These are phyloP conservation scores for Colletotrichum sp. DNA, from an alignment of 2,329 filamentous ascomycete genomes.

Conservation along the genomic window DNA sequence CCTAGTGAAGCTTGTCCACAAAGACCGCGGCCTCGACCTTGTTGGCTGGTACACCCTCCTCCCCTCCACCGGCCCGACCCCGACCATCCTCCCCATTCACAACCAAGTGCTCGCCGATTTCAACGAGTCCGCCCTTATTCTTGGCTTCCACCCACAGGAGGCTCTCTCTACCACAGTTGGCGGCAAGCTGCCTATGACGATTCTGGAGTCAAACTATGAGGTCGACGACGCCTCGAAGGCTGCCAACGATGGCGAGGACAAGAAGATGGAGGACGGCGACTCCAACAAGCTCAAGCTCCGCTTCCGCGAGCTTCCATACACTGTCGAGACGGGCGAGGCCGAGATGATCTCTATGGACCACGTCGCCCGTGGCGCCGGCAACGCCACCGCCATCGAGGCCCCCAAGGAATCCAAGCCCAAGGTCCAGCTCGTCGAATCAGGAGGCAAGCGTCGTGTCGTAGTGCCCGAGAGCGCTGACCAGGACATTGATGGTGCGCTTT, in stretches of 20 bases:
- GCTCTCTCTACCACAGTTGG: constrained; percentile 62
- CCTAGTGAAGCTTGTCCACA: constrained; percentile 87
- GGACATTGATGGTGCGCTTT: constrained; percentile 46
- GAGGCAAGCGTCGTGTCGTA: constrained; percentile 50
- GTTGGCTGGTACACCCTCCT: constrained; percentile 93
- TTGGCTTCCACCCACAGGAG: constrained; percentile 81
- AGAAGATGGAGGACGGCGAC: constrained; percentile 73
- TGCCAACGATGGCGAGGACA: constrained; percentile 63
- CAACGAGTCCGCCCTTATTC: constrained; percentile 86
- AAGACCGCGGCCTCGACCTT: constrained; percentile 79
- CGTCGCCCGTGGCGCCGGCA: constrained; percentile 83
- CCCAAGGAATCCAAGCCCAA: constrained; percentile 46
- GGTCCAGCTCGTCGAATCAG: constrained; percentile 48
- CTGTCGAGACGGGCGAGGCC: constrained; percentile 90
- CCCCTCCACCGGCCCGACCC: constrained; percentile 73
- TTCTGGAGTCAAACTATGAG: constrained; percentile 87
- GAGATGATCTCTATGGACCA: constrained; percentile 99
- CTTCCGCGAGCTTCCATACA: constrained; percentile 85
- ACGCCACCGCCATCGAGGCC: constrained; percentile 67
- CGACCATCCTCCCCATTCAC: constrained; percentile 75
- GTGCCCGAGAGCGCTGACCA: constrained; percentile 30
- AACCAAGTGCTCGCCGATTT: constrained; percentile 74
- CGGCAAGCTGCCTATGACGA: constrained; percentile 84
- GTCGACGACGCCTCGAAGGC: constrained; percentile 59
- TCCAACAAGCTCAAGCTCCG: constrained; percentile 61